These are phyloP conservation scores for Phytophthora foliorum DNA, from an alignment of 352 stramenopile genomes.

Conservation along the genomic window DNA sequence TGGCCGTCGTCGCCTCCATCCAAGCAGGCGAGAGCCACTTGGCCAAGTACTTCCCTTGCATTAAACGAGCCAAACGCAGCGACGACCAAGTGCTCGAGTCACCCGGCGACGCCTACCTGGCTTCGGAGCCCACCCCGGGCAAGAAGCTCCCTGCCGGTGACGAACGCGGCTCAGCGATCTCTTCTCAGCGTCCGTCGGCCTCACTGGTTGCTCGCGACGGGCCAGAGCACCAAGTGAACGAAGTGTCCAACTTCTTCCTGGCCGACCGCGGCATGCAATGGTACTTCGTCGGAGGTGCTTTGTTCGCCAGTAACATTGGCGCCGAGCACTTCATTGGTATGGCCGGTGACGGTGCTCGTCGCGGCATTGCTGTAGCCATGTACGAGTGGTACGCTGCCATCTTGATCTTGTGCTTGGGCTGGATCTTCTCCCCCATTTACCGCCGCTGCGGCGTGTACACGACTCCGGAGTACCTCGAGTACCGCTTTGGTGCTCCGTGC, in stretches of 20 bases:
- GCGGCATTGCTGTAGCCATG: conserved; percentile 68
- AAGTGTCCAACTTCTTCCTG: conserved; percentile 70
- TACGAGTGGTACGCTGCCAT: conserved; percentile 75
- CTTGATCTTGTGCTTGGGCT: conserved; percentile 64
- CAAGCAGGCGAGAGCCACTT: conserved; percentile 48
- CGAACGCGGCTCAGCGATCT: conserved; percentile 38
- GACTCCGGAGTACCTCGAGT: conserved; percentile 63
- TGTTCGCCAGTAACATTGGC: conserved; percentile 79
- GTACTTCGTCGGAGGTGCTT: conserved; percentile 66
- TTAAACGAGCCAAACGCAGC: conserved; percentile 33
- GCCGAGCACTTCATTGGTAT: conserved; percentile 80
- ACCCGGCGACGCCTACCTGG: conserved; percentile 38
- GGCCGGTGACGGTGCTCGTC: conserved; percentile 64
- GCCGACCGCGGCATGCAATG: conserved; percentile 76
- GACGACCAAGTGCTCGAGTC: conserved; percentile 24
- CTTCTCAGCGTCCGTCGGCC: conserved; percentile 31
- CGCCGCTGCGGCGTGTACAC: conserved; percentile 65
- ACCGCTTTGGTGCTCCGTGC: conserved; percentile 56
- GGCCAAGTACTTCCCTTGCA: conserved; percentile 46
- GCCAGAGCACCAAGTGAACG: conserved; percentile 36
- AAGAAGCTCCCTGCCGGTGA: conserved; percentile 42
- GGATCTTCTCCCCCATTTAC: conserved; percentile 77
- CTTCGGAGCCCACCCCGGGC: conserved; percentile 28
- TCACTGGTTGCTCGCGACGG: conserved; percentile 45
- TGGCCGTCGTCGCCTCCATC: conserved; percentile 47